Base-by-base conservation (phyloP, 129 eudicot species). In the Escallonia herrerae region DNA sequence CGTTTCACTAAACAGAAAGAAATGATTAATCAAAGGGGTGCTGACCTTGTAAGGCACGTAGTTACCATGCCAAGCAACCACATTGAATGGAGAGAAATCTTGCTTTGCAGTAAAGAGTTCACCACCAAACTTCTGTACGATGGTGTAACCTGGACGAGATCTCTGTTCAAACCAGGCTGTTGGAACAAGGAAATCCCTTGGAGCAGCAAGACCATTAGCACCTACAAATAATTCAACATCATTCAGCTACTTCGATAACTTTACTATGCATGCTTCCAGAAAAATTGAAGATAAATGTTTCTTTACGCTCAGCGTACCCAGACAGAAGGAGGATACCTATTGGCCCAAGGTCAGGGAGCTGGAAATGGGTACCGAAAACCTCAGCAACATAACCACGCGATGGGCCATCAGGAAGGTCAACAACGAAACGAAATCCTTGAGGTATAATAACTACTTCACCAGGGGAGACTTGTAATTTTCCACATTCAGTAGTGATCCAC, bases 11-110 rank as follows among this genome's bases (percentile, higher is more conserved):
- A 3, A 47, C 3, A 40, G 5, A 33, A 12, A 43, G 33, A 22
- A 13, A 46, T 10, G 8, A 58, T 61, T 46, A 12, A 6, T 15
- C 37, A 51, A 22, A 5, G 4, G n/a, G 40, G 43, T 43, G 40
- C 67, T 14, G 74, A 86, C 99, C 99, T 94, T 94, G 58, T 86
- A 94, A 12, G 99, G 99, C 12, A 71, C 97, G 84, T 94, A 94
- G 55, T 94, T 94, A 15, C 99, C 99, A 76, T 94, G 99, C 99
- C 99, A 94, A 33, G 99, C 99, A 45, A 84, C 99, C 63, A 89
- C 99, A 67, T 94, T 94, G 74, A 94, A 94, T 6, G 99, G 97
- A 56, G 99, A 94, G 73, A 94, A 94, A 80, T 94, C 95, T 77
- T 94, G 99, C 66, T 78, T 94, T 63, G 99, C 99, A 7, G 90